These are phyloP conservation scores for Silene vulgaris DNA, from an alignment of 179 eudicot species.

Conservation along the genomic window DNA sequence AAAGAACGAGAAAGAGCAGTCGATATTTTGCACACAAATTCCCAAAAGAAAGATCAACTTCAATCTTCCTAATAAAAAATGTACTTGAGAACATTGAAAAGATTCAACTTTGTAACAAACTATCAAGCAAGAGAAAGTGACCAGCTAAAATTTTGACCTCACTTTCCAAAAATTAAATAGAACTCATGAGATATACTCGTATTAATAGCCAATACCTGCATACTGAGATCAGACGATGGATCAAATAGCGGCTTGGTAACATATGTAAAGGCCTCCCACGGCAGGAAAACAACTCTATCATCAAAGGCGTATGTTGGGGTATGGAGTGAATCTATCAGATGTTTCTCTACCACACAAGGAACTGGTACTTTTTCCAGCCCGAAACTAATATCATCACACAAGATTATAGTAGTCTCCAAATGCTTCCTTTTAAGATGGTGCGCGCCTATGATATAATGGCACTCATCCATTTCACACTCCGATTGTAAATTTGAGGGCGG, in stretches of 20 bases:
- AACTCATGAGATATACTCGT: background rate
- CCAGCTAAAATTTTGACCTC: background rate
- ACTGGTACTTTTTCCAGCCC: slow-evolving; percentile 74
- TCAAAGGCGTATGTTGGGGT: slow-evolving; percentile 42
- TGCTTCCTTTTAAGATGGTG: slow-evolving; percentile 49
- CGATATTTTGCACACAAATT: too few species aligned
- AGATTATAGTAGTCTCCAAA: slow-evolving; percentile 49
- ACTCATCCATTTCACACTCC: slow-evolving; percentile 81
- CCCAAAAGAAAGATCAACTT: background rate
- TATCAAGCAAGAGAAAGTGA: background rate
- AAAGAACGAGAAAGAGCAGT: background rate
- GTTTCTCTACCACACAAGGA: slow-evolving; percentile 85
- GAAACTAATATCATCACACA: slow-evolving; percentile 84
- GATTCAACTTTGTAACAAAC: slow-evolving; percentile 2
- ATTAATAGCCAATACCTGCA: slow-evolving; percentile 43
- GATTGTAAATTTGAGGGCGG: slow-evolving; percentile 26
- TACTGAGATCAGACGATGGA: slow-evolving; percentile 43
- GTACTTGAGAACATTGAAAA: background rate
- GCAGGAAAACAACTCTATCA: slow-evolving; percentile 61
- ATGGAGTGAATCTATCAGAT: slow-evolving; percentile 53
- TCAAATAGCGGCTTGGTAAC: slow-evolving; percentile 51
- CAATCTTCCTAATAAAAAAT: background rate
- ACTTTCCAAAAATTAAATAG: background rate
- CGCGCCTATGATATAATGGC: slow-evolving; percentile 64
- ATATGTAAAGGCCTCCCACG: slow-evolving; percentile 96